Evolutionary conservation across 1,139 yeast species (phyloP).

Genomic region (Suhomyces maxii): DNA sequence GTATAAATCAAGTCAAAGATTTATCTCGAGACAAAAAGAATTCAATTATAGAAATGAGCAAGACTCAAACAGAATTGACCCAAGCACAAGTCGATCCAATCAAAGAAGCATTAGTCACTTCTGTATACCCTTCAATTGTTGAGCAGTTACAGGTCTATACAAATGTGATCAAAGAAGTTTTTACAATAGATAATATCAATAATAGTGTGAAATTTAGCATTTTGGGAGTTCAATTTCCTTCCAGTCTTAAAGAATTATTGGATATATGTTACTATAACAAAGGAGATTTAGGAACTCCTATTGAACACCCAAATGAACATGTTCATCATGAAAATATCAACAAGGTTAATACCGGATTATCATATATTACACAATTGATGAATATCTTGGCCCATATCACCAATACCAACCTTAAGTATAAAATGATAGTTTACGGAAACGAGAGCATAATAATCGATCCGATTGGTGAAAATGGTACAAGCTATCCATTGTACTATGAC

Average conservation of each 20-base stretch:
- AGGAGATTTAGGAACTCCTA: slow-evolving; percentile 11
- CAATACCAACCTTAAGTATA: slow-evolving; percentile 28
- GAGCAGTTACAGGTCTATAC: slow-evolving; percentile 20
- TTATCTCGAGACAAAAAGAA: slow-evolving; percentile 20
- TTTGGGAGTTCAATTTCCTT: slow-evolving; percentile 39
- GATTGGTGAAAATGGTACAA: slow-evolving; percentile 4
- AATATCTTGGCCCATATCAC: slow-evolving; percentile 26
- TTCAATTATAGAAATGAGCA: slow-evolving; percentile 17
- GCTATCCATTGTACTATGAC: slow-evolving; percentile 34
- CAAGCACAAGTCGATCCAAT: slow-evolving; percentile 32
- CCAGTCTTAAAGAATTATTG: slow-evolving; percentile 30
- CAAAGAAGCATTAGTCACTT: slow-evolving; percentile 21
- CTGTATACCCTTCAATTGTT: slow-evolving; percentile 26
- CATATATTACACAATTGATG: slow-evolving; percentile 32
- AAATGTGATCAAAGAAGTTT: slow-evolving; percentile 23
- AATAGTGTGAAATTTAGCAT: slow-evolving; percentile 31
- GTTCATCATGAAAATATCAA: slow-evolving; percentile 17
- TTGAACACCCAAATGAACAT: slow-evolving; percentile 1
- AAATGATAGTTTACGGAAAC: slow-evolving; percentile 26
- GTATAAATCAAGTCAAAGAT: slow-evolving; percentile 23
- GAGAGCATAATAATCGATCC: slow-evolving; percentile 30
- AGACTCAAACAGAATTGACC: slow-evolving; percentile 29
- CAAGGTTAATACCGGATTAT: slow-evolving; percentile 36
- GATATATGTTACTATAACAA: slow-evolving; percentile 31
- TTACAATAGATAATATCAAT: slow-evolving; percentile 29